These are phyloP conservation scores for Microsporum ferrugineum DNA, from an alignment of 2,329 filamentous ascomycete species.

Conservation along the genomic window DNA sequence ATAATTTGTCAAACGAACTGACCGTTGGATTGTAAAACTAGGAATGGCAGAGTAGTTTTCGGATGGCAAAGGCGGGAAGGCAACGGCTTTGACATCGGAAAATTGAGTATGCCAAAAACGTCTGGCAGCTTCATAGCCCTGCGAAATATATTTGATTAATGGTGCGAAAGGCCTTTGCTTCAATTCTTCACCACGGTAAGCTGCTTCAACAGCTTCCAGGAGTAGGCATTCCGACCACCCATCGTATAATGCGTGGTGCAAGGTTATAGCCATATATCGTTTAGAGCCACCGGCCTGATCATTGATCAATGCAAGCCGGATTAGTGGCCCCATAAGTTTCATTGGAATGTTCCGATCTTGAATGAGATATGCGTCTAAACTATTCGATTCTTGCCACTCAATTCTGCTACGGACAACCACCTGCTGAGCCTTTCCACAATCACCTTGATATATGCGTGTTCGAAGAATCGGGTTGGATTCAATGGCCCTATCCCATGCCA, in stretches of 20 bases:
- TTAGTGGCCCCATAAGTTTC: conserved; percentile 17
- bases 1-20: neutral
- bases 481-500: conserved; percentile 29
- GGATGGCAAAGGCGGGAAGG: conserved; percentile 6
- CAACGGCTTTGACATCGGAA: neutral
- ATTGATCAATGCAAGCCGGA: conserved; percentile 16
- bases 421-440: conserved; percentile 14
- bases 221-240: conserved; percentile 29
- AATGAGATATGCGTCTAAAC: conserved; percentile 12
- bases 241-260: conserved; percentile 34
- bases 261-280: conserved; percentile 22
- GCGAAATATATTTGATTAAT: neutral
- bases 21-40: neutral
- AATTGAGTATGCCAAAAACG: conserved; percentile 12
- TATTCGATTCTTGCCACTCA: conserved; percentile 15
- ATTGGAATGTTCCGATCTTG: conserved; percentile 13
- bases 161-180: neutral
- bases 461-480: conserved; percentile 30
- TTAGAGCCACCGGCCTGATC: neutral
- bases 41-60: neutral
- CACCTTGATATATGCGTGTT: conserved; percentile 25
- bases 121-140: neutral
- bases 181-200: neutral
- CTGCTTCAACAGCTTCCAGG: conserved; percentile 16
- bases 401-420: conserved; percentile 19